Evolutionary conservation across 2,329 filamentous ascomycete genomes (phyloP).

Genomic region (Calonectria pteridis): DNA sequence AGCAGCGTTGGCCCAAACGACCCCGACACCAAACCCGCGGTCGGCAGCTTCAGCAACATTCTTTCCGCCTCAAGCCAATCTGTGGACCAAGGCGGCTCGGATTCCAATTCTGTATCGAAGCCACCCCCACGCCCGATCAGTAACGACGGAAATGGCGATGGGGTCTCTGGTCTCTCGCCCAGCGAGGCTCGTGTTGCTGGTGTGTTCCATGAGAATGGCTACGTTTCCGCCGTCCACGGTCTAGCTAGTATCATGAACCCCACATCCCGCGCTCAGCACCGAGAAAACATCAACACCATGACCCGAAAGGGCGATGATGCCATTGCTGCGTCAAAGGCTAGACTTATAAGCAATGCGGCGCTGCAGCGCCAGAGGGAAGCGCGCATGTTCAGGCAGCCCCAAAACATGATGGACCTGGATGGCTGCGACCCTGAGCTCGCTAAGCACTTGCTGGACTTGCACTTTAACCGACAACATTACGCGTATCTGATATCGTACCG

Average conservation of each 20-base stretch:
- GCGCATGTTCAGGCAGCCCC: slow-evolving; percentile 47
- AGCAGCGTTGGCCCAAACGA: slow-evolving; percentile 45
- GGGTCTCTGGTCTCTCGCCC: slow-evolving; percentile 45
- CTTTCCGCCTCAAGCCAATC: slow-evolving; percentile 35
- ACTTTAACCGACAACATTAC: slow-evolving; percentile 54
- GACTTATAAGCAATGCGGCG: slow-evolving; percentile 52
- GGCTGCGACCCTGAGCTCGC: slow-evolving; percentile 50
- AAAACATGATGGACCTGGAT: slow-evolving; percentile 50
- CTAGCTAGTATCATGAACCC: slow-evolving; percentile 52
- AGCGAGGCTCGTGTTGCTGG: slow-evolving; percentile 51
- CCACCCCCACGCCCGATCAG: slow-evolving; percentile 39
- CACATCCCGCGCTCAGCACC: slow-evolving; percentile 44
- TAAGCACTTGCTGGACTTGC: slow-evolving; percentile 52
- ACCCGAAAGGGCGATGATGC: slow-evolving; percentile 43
- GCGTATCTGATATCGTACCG: slow-evolving; percentile 54
- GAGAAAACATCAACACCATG: slow-evolving; percentile 47
- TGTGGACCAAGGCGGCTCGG: slow-evolving; percentile 24
- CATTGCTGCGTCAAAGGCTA: slow-evolving; percentile 47
- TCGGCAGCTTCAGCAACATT: slow-evolving; percentile 41
- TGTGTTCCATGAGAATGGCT: slow-evolving; percentile 51
- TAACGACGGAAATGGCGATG: slow-evolving; percentile 46
- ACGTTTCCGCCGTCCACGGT: slow-evolving; percentile 51
- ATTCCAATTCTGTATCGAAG: slow-evolving; percentile 34
- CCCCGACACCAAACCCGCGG: slow-evolving; percentile 40
- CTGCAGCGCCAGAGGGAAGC: slow-evolving; percentile 49